Conservation (phyloP, 2,329 filamentous ascomycete species). For the Knufia fluminis region DNA sequence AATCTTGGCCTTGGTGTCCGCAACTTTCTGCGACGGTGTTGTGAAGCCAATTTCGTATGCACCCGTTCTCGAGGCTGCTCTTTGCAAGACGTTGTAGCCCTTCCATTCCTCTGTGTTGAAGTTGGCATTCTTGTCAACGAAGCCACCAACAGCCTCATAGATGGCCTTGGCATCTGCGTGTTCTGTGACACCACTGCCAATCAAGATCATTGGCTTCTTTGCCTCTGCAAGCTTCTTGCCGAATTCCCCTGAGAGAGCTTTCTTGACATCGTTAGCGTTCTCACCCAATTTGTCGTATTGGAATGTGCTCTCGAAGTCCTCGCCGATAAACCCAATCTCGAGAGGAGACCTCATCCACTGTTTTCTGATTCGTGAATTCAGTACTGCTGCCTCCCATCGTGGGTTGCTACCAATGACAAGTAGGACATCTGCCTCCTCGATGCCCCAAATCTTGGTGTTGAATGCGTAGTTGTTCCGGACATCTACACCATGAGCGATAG, state of each 20-base stretch:
- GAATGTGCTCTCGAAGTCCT: conserved; percentile 88
- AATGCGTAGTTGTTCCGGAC: conserved; percentile 91
- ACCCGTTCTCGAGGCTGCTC: conserved; percentile 81
- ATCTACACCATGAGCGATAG: conserved; percentile 85
- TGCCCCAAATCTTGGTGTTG: conserved; percentile 88
- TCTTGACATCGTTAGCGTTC: conserved; percentile 71
- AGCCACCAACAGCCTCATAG: conserved; percentile 80
- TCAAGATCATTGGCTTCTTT: conserved; percentile 91
- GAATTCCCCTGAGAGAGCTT: conserved; percentile 73
- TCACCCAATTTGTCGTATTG: conserved; percentile 85
- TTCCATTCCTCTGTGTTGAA: conserved; percentile 91
- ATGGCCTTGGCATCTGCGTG: conserved; percentile 85
- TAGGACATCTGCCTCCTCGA: conserved; percentile 87
- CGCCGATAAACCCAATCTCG: conserved; percentile 82
- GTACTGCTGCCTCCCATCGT: conserved; percentile 83
- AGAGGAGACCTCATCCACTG: conserved; percentile 95
- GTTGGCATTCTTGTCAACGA: conserved; percentile 87
- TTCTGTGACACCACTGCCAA: conserved; percentile 86
- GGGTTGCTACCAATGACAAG: conserved; percentile 93
- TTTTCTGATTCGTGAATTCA: conserved; percentile 95
- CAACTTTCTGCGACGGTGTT: conserved; percentile 69
- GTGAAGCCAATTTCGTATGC: conserved; percentile 96
- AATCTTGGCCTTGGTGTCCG: conserved; percentile 82
- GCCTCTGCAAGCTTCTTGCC: conserved; percentile 84
- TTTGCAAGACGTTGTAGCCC: conserved; percentile 93